These are phyloP conservation scores for Perilla frutescens DNA, from an alignment of 257 asterid genomes.

Conservation along the genomic window DNA sequence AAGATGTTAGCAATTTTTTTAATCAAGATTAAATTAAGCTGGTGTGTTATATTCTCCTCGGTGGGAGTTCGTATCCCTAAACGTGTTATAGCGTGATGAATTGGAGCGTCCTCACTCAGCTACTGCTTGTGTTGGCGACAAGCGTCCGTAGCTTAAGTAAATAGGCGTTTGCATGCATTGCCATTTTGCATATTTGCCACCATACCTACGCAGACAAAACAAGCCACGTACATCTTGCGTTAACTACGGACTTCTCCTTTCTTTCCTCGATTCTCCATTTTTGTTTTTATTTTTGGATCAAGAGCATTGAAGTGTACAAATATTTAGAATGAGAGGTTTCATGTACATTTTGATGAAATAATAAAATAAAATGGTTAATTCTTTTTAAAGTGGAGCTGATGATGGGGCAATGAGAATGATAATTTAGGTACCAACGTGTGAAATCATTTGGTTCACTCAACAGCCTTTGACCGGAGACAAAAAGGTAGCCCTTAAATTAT, in stretches of 20 bases:
- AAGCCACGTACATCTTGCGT: conserved; percentile 31
- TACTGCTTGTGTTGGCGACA: conserved; percentile 6
- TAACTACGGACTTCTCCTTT: conserved; percentile 2
- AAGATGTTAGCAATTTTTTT: no score
- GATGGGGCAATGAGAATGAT: conserved; percentile 39
- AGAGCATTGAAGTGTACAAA: no score
- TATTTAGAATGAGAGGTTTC: no score
- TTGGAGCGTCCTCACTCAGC: no score
- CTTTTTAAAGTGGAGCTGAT: conserved; percentile 19
- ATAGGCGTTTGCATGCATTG: conserved; percentile 35
- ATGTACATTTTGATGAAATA: no score
- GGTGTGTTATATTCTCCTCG: no score
- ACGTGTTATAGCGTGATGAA: no score
- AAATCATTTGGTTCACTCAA: conserved; percentile 39
- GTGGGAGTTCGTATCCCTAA: no score
- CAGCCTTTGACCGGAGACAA: conserved; percentile 46
- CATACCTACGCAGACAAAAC: background rate
- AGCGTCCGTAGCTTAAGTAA: background rate
- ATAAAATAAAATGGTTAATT: no score
- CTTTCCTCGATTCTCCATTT: background rate
- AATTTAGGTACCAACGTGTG: conserved; percentile 44
- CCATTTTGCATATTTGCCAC: conserved; percentile 34
- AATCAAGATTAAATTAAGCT: no score
- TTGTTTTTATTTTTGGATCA: background rate
- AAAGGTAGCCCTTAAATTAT: conserved; percentile 30